Conservation (phyloP, 2,329 filamentous ascomycete species). For the Colletotrichum sp. region DNA sequence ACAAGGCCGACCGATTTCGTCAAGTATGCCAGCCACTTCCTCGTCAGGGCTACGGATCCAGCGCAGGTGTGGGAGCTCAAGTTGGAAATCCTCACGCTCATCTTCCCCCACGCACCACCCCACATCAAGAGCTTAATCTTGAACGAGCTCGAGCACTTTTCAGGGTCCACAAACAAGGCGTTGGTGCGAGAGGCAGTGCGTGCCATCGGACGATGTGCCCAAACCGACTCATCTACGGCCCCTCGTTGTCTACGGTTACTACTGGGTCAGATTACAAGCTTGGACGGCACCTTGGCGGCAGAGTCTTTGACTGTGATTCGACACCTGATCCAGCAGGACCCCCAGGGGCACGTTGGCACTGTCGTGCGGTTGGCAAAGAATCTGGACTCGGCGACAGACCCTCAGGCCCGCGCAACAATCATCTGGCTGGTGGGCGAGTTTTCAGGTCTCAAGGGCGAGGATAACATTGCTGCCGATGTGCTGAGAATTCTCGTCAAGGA, state of each 20-base stretch:
- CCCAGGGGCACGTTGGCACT: constrained; percentile 78
- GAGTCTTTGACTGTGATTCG: constrained; percentile 95
- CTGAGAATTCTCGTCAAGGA: constrained; percentile 85
- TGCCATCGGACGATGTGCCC: constrained; percentile 92
- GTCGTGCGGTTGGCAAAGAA: constrained; percentile 90
- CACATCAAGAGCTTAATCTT: constrained; percentile 86
- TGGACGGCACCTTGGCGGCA: constrained; percentile 86
- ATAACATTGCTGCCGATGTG: constrained; percentile 93
- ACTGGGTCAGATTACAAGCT: constrained; percentile 83
- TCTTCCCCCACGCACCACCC: constrained; percentile 81
- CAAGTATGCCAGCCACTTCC: constrained; percentile 86
- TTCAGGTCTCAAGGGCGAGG: constrained; percentile 75
- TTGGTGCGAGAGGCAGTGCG: constrained; percentile 89
- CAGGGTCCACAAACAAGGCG: constrained; percentile 68
- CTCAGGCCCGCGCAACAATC: constrained; percentile 89
- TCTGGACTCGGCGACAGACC: constrained; percentile 84
- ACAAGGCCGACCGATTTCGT: constrained; percentile 80
- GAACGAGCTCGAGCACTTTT: constrained; percentile 93
- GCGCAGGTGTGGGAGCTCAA: constrained; percentile 89
- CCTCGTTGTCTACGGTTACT: constrained; percentile 82
- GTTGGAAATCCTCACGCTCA: constrained; percentile 85
- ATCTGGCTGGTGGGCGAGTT: constrained; percentile 98
- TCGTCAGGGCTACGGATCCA: constrained; percentile 80
- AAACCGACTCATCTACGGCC: constrained; percentile 73
- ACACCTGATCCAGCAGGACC: constrained; percentile 92